Evolutionary conservation across 495 filamentous ascomycete genomes (phyloP).

Genomic region (Xylaria curta): DNA sequence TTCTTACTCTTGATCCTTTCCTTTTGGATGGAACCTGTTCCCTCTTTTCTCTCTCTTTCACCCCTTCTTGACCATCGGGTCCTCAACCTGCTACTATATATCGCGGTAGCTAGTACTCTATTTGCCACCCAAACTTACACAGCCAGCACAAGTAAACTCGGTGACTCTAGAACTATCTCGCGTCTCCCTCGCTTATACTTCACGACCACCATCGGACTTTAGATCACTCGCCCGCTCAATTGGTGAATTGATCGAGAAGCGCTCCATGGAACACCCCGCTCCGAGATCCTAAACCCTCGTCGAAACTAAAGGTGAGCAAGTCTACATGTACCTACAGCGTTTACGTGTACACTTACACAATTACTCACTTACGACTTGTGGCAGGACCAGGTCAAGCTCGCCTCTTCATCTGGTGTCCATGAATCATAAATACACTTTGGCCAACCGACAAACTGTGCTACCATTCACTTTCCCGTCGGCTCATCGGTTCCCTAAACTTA

Average conservation of each 20-base stretch:
- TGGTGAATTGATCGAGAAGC: not conserved
- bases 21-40: constrained; percentile 4
- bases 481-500: constrained; percentile 2
- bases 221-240: not conserved
- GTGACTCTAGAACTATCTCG: constrained; percentile 1
- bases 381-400: not conserved
- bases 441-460: constrained; percentile 3
- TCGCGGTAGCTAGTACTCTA: not conserved
- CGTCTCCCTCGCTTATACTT: not conserved
- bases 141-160: not conserved
- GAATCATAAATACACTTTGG: not conserved
- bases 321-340: not conserved
- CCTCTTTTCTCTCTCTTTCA: not conserved
- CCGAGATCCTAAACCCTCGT: not conserved
- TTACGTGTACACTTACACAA: not conserved
- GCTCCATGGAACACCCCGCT: not conserved
- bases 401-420: not conserved
- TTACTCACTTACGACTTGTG: not conserved
- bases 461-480: not conserved
- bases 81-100: not conserved
- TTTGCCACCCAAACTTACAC: not conserved
- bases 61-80: not conserved
- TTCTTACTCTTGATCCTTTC: constrained; percentile 26
- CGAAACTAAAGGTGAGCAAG: not conserved
- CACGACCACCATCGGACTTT: not conserved